Conservation (phyloP, 2,329 filamentous ascomycete genomes). For the Pseudovirgaria hyperparasitica region DNA sequence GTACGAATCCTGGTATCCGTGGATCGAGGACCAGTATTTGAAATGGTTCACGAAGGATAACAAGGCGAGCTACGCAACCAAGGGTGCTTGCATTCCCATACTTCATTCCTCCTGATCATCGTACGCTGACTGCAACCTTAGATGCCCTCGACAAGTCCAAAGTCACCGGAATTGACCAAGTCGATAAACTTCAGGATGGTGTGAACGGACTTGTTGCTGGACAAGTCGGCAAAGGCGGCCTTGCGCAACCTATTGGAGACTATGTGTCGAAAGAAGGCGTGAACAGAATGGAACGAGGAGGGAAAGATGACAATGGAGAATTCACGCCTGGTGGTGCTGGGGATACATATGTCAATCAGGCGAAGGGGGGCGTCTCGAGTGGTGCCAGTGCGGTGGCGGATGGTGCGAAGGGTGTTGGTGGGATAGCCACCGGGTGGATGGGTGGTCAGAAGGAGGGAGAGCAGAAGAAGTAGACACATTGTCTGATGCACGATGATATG, state of each 20-base stretch:
- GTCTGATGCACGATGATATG: no score
- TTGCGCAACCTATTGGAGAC: slow-evolving; percentile 53
- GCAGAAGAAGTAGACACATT: no score
- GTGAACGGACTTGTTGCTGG: slow-evolving; percentile 49
- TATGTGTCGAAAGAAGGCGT: slow-evolving; percentile 49
- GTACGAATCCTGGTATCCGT: slow-evolving; percentile 65
- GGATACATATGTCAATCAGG: slow-evolving; percentile 16
- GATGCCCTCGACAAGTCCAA: slow-evolving; percentile 58
- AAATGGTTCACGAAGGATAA: slow-evolving; percentile 65
- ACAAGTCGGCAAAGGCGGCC: slow-evolving; percentile 55
- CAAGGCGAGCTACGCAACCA: slow-evolving; percentile 59
- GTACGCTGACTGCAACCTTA: slow-evolving; percentile 15
- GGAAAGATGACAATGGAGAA: slow-evolving; percentile 47
- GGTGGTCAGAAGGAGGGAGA: no score
- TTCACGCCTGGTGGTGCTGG: slow-evolving; percentile 20
- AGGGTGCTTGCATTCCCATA: slow-evolving; percentile 33
- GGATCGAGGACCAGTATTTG: slow-evolving; percentile 62
- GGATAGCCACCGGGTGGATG: no score
- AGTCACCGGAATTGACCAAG: slow-evolving; percentile 52
- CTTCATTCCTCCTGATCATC: neutral
- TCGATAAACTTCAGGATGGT: slow-evolving; percentile 57
- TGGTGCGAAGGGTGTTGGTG: slow-evolving; percentile 19
- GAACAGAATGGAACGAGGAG: slow-evolving; percentile 51
- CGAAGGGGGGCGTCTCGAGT: slow-evolving; percentile 10
- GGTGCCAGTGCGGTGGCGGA: slow-evolving; percentile 3